Evolutionary conservation across 2,329 filamentous ascomycete species (phyloP), one percentile per base, ranked within the genome.

Genomic region (Cucurbitaria berberidis): DNA sequence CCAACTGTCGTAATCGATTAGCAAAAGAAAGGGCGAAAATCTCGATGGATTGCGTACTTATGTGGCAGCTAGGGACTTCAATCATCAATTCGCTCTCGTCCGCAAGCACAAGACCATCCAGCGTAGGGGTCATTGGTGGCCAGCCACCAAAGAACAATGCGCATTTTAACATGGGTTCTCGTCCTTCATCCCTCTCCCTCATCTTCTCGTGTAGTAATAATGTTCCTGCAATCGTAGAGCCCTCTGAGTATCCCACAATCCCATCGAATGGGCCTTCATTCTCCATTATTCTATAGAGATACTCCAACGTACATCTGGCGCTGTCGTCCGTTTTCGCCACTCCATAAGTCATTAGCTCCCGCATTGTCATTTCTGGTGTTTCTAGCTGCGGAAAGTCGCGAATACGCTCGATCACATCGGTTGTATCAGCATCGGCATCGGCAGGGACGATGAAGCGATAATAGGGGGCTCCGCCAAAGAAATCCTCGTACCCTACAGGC

Each of bases 201-300:
- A 61, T 49, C 30, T 67, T 56, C 43, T 69, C 66, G 18, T 67
- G 60, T 29, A 69, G 57, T 15, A 68, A 45, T 13, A 69, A 43
- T 2, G 66, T 83, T 0, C 80, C 80, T 0, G 84, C 84, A 13
- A 83, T 77, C 0, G 81, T 81, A 1, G 84, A 83, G 3, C 84
- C 84, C 64, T 87, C 84, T 0, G 83, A 86, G 61, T 86, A 87
- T 1, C 84, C 84, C 16, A 87, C 77, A 40, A 87, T 80, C 2
- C 81, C 84, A 53, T 82, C 79, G 51, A 84, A 67, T 6, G 66
- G 66, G 1, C 64, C 64, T 24, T 69, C 59, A 11, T 60, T 63
- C 29, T 63, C 53, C 46, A 66, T 57, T 16, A 67, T 43, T 2
- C 57, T 54, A 24, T 66, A 59, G 3, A 67, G 51, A 41, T 64